Evolutionary conservation across 1,284 basidiomycete genomes (phyloP).

Genomic region (Tilletia horrida): DNA sequence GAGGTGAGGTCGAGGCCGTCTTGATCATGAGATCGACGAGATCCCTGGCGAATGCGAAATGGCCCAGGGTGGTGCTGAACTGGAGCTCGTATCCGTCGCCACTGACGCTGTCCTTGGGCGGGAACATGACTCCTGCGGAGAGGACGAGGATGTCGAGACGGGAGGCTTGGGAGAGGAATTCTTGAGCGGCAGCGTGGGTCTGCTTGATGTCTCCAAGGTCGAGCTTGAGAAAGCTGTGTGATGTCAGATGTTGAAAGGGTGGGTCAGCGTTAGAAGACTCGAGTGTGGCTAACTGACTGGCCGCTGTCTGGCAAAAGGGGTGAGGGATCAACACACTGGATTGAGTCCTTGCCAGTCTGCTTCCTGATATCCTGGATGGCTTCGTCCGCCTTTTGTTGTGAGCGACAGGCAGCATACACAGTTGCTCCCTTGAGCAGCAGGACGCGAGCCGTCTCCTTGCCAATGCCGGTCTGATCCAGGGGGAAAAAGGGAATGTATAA

Average conservation of each 20-base stretch:
- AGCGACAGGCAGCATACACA: slow-evolving; percentile 1
- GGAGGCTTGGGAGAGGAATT: background rate
- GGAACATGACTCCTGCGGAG: background rate
- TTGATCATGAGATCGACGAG: background rate
- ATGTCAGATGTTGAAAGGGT: background rate
- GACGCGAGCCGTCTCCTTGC: slow-evolving; percentile 1
- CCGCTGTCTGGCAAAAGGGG: too few species aligned
- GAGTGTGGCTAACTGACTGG: too few species aligned
- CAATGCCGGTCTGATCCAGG: background rate
- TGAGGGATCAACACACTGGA: too few species aligned
- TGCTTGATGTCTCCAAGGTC: background rate
- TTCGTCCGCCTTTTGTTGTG: background rate
- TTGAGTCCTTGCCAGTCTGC: too few species aligned
- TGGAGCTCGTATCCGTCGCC: background rate
- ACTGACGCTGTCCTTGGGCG: background rate
- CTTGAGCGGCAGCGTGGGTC: slow-evolving; percentile 2
- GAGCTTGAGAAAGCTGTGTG: slow-evolving; percentile 12
- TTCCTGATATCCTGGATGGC: background rate
- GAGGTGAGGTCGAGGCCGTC: background rate
- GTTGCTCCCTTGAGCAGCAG: background rate
- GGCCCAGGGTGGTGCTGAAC: background rate
- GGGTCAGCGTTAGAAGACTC: too few species aligned
- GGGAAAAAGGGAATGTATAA: background rate
- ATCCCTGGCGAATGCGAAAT: background rate
- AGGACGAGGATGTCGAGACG: slow-evolving; percentile 7